A percentile compares a stretch with the other conserved stretches of the same genome.
Evolutionary conservation across 345 rosid genomes (phyloP).

Genomic region (Sonneratia alba): DNA sequence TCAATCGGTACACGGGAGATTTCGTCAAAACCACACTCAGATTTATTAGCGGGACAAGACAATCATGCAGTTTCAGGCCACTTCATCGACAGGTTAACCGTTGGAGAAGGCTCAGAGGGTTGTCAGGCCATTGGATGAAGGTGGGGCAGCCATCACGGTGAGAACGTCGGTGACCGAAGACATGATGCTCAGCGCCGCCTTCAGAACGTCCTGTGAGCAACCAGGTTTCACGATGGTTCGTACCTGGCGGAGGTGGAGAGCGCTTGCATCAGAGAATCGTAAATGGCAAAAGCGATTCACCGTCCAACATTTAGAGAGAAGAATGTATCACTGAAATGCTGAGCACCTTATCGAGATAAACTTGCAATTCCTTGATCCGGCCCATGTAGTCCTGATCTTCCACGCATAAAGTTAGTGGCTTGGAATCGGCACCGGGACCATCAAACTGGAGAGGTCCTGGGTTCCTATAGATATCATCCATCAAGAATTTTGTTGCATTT

Average conservation of each 20-base stretch:
- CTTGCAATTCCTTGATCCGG: slow-evolving; percentile 85
- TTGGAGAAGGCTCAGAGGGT: slow-evolving; percentile 11
- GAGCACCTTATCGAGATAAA: slow-evolving; percentile 70
- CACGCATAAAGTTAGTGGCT: slow-evolving; percentile 68
- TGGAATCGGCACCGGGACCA: slow-evolving; percentile 90
- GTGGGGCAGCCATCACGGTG: slow-evolving; percentile 43
- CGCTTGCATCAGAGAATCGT: neutral
- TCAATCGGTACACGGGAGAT: no score
- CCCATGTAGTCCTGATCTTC: slow-evolving; percentile 99
- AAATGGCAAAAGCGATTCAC: no score
- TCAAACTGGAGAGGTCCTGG: slow-evolving; percentile 91
- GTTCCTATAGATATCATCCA: slow-evolving; percentile 91
- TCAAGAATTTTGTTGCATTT: slow-evolving; percentile 59
- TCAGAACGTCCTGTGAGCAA: slow-evolving; percentile 86
- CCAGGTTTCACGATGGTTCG: slow-evolving; percentile 91
- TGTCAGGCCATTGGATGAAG: slow-evolving; percentile 27
- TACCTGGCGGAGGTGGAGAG: slow-evolving; percentile 28
- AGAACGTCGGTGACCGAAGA: slow-evolving; percentile 92
- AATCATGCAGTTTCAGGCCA: no score
- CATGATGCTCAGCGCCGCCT: slow-evolving; percentile 92
- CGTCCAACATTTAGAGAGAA: no score
- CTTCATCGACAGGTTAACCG: no score
- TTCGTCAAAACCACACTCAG: no score
- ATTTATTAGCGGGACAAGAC: no score
- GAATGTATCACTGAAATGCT: no score